Base-by-base conservation (phyloP, 495 filamentous ascomycete genomes). In the Choiromyces venosus region DNA sequence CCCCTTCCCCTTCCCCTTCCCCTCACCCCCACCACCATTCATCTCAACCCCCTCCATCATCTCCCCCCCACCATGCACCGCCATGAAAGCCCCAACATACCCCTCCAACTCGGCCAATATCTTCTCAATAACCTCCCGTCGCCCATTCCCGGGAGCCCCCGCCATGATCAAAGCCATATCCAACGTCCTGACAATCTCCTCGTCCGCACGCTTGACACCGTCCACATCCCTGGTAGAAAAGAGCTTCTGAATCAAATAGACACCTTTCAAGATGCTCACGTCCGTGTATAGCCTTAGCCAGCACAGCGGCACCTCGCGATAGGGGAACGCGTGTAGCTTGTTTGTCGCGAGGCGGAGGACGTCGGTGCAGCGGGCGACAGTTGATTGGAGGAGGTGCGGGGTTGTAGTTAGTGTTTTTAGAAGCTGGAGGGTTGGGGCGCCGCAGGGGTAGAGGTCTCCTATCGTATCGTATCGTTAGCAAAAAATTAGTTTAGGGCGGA, bases 131-230 rank as follows among this genome's bases (percentile, higher is more conserved):
- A 88, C 84, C n/a, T 78, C 81, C 72, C 87, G 87, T 16, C 85
- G 77, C 6, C 39, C 56, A 37, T 78, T 65, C 3, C 86, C 81
- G 4, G 89, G 88, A 0, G 88, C 91, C 0, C 94, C 95, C 35
- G 92, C 87, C 81, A 97, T 89, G 66, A 97, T 94, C 66, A 95
- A 78, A 0, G 92, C 91, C 81, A 89, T 89, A 75, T 99, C 95
- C 0, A 97, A 86, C 4, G 85, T 82, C 68, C 86, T 83, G 35
- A 97, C 85, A n/a, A 89, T 84, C 18, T 84, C 82, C 29, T 82
- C 81, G 12, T 74, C 80, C 2, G 64, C 68, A 36, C 35, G 5
- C 37, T 37, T 21, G 10, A 44, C 39, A 35, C 25, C 10, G 2
- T 25, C 29, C 40, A 67, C 16, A 37, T 29, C 1, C 44, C 37